Evolutionary conservation across 2,329 filamentous ascomycete species (phyloP), one percentile per base, ranked within the genome.

Genomic region (Gaeumannomyces tritici): DNA sequence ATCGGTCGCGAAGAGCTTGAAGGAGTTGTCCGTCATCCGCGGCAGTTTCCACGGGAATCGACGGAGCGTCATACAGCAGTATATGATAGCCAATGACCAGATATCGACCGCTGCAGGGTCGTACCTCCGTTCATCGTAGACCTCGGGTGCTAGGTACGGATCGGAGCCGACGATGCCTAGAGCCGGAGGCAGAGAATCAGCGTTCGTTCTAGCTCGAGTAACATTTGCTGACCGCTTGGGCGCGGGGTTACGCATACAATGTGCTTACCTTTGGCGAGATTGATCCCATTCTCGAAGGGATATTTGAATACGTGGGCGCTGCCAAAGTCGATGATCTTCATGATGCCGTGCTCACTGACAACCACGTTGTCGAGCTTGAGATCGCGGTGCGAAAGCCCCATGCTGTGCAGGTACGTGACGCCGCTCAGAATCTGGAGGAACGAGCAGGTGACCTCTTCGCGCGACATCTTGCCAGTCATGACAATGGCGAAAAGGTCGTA

Each of bases 311-410:
- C 93, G 67, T 95, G 93, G 0, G 95, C 93, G 76, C 93, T 98
- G 29, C 95, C 95, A 75, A 99, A 99, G 74, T 99, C 95, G 70
- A 99, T 99, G 66, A 99, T 90, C 76, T 99, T 99, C 92, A 99
- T 96, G 69, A 99, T 98, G 2, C 95, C 95, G 70, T 89, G 86
- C 71, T 96, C 90, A 71, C 93, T 98, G 64, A 99, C 93, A 31
- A 99, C 95, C 26, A 99, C 95, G 69, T 99, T 99, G 77, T 99
- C 95, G 69, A 99, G 77, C 76, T 99, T 99, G 69, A 99, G 72
- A 79, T 99, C 95, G 57, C 95, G 87, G 76, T 99, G 95, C 13
- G 95, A 93, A 61, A 99, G 79, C 3, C 95, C 95, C 85, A 97
- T 95, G 72, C 90, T 90, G 75, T 99, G 95, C 65, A 99, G 79